These are phyloP conservation scores for Aschersonia sp. DNA, from an alignment of 2,329 filamentous ascomycete species.

Conservation along the genomic window DNA sequence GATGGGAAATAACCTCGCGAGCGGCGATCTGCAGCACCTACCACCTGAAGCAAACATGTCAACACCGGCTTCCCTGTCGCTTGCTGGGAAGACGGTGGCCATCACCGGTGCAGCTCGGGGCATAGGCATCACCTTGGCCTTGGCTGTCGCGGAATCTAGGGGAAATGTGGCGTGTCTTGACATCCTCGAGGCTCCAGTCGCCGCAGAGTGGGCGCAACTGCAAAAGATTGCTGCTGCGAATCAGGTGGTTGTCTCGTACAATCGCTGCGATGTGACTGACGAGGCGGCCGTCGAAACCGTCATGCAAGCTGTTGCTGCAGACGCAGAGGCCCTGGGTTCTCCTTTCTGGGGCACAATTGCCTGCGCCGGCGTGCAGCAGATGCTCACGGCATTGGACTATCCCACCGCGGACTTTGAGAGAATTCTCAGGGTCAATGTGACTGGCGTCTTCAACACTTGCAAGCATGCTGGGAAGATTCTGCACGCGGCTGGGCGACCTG, in stretches of 20 bases:
- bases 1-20: not conserved
- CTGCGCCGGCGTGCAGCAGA: constrained; percentile 34
- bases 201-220: constrained; percentile 24
- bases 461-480: constrained; percentile 76
- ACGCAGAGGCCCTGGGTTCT: constrained; percentile 14
- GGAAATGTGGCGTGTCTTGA: constrained; percentile 34
- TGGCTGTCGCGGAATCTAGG: constrained; percentile 32
- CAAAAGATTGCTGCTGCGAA: constrained; percentile 23
- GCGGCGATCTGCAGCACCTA: not conserved
- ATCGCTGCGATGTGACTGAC: constrained; percentile 30
- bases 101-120: constrained; percentile 37
- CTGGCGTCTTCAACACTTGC: constrained; percentile 73
- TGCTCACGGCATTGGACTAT: constrained; percentile 55
- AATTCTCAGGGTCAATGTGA: constrained; percentile 76
- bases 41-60: constrained; percentile 2
- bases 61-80: constrained; percentile 25
- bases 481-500: constrained; percentile 39
- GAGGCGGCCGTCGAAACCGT: constrained; percentile 21
- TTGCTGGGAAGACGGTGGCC: constrained; percentile 26
- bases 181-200: constrained; percentile 21
- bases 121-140: constrained; percentile 32
- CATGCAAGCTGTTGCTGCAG: constrained; percentile 20
- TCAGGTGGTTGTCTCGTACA: constrained; percentile 22
- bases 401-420: constrained; percentile 57
- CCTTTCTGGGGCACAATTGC: constrained; percentile 25